A percentile compares a stretch with the other conserved stretches of the same genome.
Conservation (phyloP, 2,329 filamentous ascomycete genomes). For the Paecilomyces formosus region DNA sequence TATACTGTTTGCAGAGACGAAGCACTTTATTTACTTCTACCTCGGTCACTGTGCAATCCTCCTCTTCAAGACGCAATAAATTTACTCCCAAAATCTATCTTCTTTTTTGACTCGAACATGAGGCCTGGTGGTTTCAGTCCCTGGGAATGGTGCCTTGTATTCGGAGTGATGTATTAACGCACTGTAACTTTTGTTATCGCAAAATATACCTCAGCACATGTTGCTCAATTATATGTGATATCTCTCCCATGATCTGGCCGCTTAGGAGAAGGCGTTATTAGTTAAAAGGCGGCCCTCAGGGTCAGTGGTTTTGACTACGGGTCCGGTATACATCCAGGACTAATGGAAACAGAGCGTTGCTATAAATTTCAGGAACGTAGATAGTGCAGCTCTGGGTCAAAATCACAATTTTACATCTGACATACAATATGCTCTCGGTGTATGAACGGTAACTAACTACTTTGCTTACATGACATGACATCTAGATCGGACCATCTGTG, state of each 20-base stretch:
- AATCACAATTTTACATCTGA: too few relatives aligned
- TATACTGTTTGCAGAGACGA: slow-evolving; percentile 65
- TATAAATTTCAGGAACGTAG: too few relatives aligned
- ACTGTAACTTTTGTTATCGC: neutral
- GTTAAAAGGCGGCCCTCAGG: neutral
- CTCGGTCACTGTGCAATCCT: slow-evolving; percentile 96
- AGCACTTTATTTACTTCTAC: slow-evolving; percentile 99
- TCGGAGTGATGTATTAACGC: neutral
- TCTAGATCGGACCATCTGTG: neutral
- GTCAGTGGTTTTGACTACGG: too few relatives aligned
- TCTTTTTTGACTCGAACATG: neutral
- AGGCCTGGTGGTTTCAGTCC: neutral
- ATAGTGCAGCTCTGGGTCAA: too few relatives aligned
- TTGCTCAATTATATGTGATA: neutral
- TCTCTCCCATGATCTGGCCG: neutral
- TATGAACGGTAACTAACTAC: neutral
- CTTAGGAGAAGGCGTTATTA: neutral
- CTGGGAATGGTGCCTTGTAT: neutral
- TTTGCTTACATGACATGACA: neutral
- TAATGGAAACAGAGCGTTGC: too few relatives aligned
- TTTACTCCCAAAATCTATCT: slow-evolving; percentile 5
- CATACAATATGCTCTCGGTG: too few relatives aligned
- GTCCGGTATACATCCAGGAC: too few relatives aligned
- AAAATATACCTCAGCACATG: neutral
- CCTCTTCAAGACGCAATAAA: slow-evolving; percentile 94